A percentile compares a stretch with the other conserved stretches of the same genome.
Conservation (phyloP, 2,329 filamentous ascomycete species). For the Nemania sp. region DNA sequence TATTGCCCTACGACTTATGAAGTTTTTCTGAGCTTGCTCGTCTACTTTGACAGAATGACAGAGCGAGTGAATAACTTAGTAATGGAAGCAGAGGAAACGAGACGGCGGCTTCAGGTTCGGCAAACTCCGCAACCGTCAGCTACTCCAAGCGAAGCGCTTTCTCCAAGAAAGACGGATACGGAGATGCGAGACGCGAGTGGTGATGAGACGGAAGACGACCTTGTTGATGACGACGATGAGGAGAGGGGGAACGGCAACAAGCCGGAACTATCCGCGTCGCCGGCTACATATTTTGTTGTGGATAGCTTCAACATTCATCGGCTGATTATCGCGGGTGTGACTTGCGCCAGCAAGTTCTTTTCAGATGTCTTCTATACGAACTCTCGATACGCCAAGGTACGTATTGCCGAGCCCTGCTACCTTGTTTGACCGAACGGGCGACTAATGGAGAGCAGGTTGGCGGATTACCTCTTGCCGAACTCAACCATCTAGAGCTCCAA, state of each 20-base stretch:
- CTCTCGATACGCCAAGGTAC: constrained; percentile 96
- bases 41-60: constrained; percentile 99
- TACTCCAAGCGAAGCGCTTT: constrained; percentile 11
- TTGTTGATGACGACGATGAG: constrained; percentile 53
- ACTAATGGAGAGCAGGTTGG: constrained; percentile 69
- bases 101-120: constrained; percentile 45
- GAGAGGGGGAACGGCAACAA: constrained; percentile 18
- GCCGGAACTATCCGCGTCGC: constrained; percentile 39
- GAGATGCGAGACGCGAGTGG: constrained; percentile 44
- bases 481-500: constrained; percentile 95
- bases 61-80: constrained; percentile 88
- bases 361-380: constrained; percentile 99
- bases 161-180: constrained; percentile 36
- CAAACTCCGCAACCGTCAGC: constrained; percentile 35
- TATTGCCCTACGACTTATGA: constrained; percentile 99
- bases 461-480: constrained; percentile 84
- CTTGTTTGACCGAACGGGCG: constrained; percentile 4
- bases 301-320: constrained; percentile 99
- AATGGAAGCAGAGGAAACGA: constrained; percentile 65
- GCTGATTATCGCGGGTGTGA: constrained; percentile 94
- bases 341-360: constrained; percentile 99
- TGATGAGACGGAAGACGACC: constrained; percentile 53
- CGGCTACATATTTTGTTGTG: constrained; percentile 80
- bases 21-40: constrained; percentile 90
- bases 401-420: constrained; percentile 33